Base-by-base conservation (phyloP, 1,284 basidiomycete genomes). In the Cutaneotrichosporon sp. region DNA sequence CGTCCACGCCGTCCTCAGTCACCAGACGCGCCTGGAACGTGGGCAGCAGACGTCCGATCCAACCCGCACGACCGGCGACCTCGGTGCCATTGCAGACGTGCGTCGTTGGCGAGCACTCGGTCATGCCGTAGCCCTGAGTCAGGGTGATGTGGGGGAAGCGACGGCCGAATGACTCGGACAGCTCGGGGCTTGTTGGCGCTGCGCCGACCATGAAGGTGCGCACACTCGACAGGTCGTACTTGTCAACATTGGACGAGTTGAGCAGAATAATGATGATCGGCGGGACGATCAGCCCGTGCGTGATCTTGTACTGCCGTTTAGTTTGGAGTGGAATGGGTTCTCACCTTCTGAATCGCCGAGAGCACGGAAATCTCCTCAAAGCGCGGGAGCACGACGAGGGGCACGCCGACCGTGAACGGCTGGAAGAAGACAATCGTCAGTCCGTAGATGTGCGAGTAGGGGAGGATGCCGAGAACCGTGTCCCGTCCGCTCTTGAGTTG, bases 21-120 rank as follows among this genome's bases (percentile, higher is more conserved):
- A 96, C 87, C 11, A 97, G 78, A 8, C 90, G 84, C 0, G 88
- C 87, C 74, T 92, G 86, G 36, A 92, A 84, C 67, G 90, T 91
- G 0, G 94, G 88, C 13, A 95, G 75, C 2, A 95, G 81, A 1
- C 83, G 76, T 0, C 94, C 94, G 46, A 90, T 85, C 52, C 86
- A 85, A 38, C 91, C 87, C 67, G 86, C 86, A 38, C 65, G 60
- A 10, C 36, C 63, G 13, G 26, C 58, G 0, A 72, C 69, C 50
- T 75, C 73, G n/a, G 34, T 38, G 47, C 60, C 42, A 18, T 36
- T 53, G 50, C 34, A 50, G 62, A 74, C 75, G 53, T 62, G 61
- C 22, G 61, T 58, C 38, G 60, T 60, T 5, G 83, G 83, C 13
- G 81, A 79, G 18, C 82, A 82, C 71, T 84, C 83, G 40, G 81